These are phyloP conservation scores for Tricholoma matsutake DNA, from an alignment of 768 basidiomycete species.

Conservation along the genomic window DNA sequence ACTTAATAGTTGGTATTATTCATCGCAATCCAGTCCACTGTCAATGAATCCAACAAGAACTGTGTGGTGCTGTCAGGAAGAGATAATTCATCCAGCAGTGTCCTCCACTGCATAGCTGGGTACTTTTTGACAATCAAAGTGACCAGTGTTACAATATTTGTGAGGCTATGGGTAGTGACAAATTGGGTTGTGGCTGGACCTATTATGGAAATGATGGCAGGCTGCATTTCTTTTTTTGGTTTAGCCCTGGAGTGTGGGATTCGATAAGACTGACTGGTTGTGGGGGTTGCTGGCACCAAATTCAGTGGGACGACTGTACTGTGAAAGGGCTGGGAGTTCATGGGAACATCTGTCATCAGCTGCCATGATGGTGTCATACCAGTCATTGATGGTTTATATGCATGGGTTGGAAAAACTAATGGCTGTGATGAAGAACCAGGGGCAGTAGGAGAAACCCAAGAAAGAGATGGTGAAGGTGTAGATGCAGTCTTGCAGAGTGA, in stretches of 20 bases:
- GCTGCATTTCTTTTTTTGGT: background rate
- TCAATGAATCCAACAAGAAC: no score
- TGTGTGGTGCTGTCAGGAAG: no score
- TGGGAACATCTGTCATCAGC: no score
- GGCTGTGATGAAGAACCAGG: no score
- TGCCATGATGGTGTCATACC: no score
- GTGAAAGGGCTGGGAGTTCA: background rate
- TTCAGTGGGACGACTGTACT: background rate
- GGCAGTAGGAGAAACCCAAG: no score
- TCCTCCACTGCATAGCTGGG: background rate
- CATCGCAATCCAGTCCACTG: no score
- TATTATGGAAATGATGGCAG: background rate
- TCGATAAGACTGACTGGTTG: background rate
- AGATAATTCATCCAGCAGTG: background rate
- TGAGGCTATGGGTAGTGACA: background rate
- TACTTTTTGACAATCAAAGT: background rate
- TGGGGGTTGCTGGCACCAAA: background rate
- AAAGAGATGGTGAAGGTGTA: no score
- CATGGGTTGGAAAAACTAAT: no score
- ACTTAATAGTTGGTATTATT: no score
- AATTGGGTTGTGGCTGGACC: background rate
- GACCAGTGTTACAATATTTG: background rate
- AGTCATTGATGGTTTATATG: no score
- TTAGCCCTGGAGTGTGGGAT: background rate
- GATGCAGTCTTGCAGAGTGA: no score